These are phyloP conservation scores for Salix dunnii DNA, from an alignment of 345 rosid genomes.

Conservation along the genomic window DNA sequence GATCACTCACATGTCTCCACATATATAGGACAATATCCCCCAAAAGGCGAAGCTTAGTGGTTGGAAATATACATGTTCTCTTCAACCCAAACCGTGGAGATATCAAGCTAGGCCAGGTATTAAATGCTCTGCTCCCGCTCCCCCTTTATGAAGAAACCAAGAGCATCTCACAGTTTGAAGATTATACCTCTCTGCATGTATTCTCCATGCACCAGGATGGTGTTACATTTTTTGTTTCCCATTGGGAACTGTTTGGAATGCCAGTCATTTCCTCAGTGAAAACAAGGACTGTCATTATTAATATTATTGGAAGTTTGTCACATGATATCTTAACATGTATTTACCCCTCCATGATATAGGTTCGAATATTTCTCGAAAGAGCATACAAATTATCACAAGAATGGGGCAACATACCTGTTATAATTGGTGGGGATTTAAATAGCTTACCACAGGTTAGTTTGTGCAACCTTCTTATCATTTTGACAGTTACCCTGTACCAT, in stretches of 20 bases:
- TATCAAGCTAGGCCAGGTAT: slow-evolving; percentile 85
- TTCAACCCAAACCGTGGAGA: slow-evolving; percentile 89
- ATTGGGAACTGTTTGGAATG: no score
- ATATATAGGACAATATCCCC: slow-evolving; percentile 32
- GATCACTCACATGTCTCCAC: background rate
- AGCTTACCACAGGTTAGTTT: slow-evolving; percentile 69
- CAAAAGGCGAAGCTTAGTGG: slow-evolving; percentile 48
- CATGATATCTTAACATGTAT: slow-evolving; percentile 2
- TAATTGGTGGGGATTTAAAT: slow-evolving; percentile 76
- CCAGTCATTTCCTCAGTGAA: no score
- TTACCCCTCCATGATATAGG: slow-evolving; percentile 33
- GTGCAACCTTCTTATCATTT: slow-evolving; percentile 2
- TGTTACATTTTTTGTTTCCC: no score
- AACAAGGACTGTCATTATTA: background rate
- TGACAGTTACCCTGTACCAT: background rate
- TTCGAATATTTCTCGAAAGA: slow-evolving; percentile 69
- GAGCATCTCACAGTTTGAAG: no score
- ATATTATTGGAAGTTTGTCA: background rate
- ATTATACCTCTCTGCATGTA: no score
- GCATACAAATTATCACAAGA: slow-evolving; percentile 68
- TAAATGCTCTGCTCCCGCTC: slow-evolving; percentile 4
- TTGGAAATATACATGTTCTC: slow-evolving; percentile 75
- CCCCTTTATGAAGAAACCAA: background rate
- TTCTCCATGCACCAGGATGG: no score
- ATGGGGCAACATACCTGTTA: slow-evolving; percentile 80